These are phyloP conservation scores for Ambispora gerdemannii DNA, from an alignment of 192 early-diverging fungal species.

Conservation along the genomic window DNA sequence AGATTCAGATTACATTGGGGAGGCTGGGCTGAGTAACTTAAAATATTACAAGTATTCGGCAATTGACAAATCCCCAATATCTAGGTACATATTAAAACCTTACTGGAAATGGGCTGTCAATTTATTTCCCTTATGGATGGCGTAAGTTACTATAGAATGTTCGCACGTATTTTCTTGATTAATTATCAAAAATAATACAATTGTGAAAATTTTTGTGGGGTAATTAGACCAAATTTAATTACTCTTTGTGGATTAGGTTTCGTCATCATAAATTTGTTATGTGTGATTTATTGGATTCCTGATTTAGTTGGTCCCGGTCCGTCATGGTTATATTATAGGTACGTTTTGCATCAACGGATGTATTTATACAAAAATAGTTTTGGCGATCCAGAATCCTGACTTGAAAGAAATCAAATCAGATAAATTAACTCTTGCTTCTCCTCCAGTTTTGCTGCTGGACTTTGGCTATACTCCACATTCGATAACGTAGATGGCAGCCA, in stretches of 20 bases:
- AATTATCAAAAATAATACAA: too few species aligned
- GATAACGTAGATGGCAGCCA: slow-evolving; percentile 88
- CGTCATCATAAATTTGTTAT: slow-evolving; percentile 68
- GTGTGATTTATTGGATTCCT: slow-evolving; percentile 66
- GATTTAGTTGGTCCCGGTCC: slow-evolving; percentile 68
- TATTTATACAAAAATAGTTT: too few species aligned
- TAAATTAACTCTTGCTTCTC: too few species aligned
- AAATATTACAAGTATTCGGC: slow-evolving; percentile 75
- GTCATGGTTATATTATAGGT: slow-evolving; percentile 63
- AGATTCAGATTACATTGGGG: slow-evolving; percentile 60
- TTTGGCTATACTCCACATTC: slow-evolving; percentile 89
- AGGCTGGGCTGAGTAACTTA: slow-evolving; percentile 66
- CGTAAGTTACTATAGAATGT: too few species aligned
- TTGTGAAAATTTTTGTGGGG: too few species aligned
- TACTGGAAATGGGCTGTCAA: slow-evolving; percentile 91
- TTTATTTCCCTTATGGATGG: slow-evolving; percentile 90
- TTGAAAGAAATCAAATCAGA: too few species aligned
- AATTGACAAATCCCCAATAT: slow-evolving; percentile 79
- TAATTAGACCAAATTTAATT: slow-evolving; percentile 74
- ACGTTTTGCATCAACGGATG: slow-evolving; percentile 26
- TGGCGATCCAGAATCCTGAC: too few species aligned
- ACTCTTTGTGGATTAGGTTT: slow-evolving; percentile 78
- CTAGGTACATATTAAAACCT: slow-evolving; percentile 76
- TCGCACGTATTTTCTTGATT: too few species aligned
- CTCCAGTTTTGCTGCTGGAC: slow-evolving; percentile 69